These are phyloP conservation scores for Cylindrotheca closterium DNA, from an alignment of 108 stramenopile species.

Conservation along the genomic window DNA sequence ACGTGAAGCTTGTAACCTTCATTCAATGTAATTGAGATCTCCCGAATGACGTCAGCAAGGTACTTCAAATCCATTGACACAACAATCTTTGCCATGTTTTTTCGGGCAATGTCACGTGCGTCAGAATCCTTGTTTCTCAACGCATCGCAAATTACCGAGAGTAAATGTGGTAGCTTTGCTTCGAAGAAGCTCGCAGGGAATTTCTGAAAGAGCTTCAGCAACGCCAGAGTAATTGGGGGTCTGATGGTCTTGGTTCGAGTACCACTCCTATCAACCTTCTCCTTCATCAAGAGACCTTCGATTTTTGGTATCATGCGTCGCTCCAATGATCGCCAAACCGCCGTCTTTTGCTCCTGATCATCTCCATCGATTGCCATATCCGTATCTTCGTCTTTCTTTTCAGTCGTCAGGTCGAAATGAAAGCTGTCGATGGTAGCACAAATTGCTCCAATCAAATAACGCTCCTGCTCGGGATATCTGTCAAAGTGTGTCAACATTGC, in stretches of 20 bases:
- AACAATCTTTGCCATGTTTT: constrained; percentile 84
- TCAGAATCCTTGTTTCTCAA: constrained; percentile 84
- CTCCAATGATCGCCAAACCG: constrained; percentile 76
- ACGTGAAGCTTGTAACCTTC: constrained; percentile 94
- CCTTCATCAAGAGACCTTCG: constrained; percentile 71
- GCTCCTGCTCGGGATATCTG: constrained; percentile 75
- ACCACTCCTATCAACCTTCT: constrained; percentile 72
- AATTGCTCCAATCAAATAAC: constrained; percentile 67
- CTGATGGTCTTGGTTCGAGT: constrained; percentile 68
- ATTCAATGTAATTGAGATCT: constrained; percentile 76
- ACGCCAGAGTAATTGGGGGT: constrained; percentile 83
- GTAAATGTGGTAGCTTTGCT: constrained; percentile 68
- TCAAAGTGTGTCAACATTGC: constrained; percentile 63
- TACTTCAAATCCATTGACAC: constrained; percentile 68
- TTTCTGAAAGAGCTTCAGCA: constrained; percentile 88
- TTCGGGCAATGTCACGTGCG: constrained; percentile 83
- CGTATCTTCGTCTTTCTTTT: constrained; percentile 7
- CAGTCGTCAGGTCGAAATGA: constrained; percentile 68
- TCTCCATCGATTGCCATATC: constrained; percentile 4
- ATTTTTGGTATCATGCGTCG: constrained; percentile 77
- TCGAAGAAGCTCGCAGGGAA: constrained; percentile 75
- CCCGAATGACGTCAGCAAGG: constrained; percentile 76
- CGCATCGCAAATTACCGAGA: constrained; percentile 83
- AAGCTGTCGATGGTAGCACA: constrained; percentile 85
- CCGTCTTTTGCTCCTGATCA: constrained; percentile 23